phyloP scores from a whole-genome alignment of 208 protist genomes.

The Leptomonas pyrrhocoris region DNA sequence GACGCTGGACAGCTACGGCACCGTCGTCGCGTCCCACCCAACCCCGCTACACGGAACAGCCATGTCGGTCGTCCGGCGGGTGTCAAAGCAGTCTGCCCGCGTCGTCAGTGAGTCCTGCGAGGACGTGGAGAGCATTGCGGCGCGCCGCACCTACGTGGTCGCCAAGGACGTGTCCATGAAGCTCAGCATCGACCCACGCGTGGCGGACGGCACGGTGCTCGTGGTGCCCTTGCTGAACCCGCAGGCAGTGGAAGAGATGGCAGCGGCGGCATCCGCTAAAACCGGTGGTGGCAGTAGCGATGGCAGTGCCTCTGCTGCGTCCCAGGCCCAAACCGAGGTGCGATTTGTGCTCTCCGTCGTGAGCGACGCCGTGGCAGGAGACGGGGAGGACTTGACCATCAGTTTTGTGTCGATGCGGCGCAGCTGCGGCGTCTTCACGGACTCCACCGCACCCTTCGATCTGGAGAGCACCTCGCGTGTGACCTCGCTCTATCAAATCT shows the following conservation, averaged over 20 bases:
- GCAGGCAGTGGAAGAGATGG: constrained; percentile 13
- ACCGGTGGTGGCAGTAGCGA: neutral
- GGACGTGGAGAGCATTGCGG: constrained; percentile 42
- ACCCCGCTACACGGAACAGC: constrained; percentile 28
- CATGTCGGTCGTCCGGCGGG: constrained; percentile 28
- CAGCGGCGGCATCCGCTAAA: neutral
- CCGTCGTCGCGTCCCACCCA: constrained; percentile 15
- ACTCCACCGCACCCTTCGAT: constrained; percentile 2
- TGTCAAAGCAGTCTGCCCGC: constrained; percentile 21
- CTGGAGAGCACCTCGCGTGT: constrained; percentile 19
- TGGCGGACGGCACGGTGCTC: constrained; percentile 11
- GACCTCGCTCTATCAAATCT: constrained; percentile 27
- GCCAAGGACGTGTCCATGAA: constrained; percentile 50
- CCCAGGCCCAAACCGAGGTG: constrained; percentile 7
- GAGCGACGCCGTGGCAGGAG: constrained; percentile 15
- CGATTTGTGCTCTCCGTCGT: constrained; percentile 40
- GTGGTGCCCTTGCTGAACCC: constrained; percentile 52
- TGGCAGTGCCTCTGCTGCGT: neutral
- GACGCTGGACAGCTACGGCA: constrained; percentile 38
- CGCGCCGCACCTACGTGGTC: constrained; percentile 31
- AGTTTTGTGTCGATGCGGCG: constrained; percentile 29
- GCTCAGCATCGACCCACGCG: constrained; percentile 37
- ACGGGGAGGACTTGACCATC: constrained; percentile 40
- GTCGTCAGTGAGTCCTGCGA: constrained; percentile 39
- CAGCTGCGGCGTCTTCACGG: constrained; percentile 28